Evolutionary conservation across 768 basidiomycete species (phyloP).

Genomic region (Hortiboletus campestris): DNA sequence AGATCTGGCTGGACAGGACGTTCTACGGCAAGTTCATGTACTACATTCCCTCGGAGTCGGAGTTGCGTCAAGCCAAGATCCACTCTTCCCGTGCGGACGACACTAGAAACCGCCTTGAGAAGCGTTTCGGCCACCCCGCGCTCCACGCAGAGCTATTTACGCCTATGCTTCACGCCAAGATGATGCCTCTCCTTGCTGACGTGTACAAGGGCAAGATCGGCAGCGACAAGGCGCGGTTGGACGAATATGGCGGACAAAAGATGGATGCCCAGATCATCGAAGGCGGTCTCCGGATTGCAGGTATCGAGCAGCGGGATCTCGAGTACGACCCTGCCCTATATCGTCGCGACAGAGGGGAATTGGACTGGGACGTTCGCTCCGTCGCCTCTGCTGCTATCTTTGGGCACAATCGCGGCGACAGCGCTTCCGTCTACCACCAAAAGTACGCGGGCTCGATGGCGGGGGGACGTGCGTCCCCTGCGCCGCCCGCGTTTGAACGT

Average conservation of each 20-base stretch:
- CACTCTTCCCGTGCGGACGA: slow-evolving; percentile 77
- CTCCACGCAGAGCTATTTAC: slow-evolving; percentile 84
- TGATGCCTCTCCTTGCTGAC: slow-evolving; percentile 74
- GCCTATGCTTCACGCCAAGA: slow-evolving; percentile 82
- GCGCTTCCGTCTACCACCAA: slow-evolving; percentile 39
- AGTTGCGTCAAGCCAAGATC: slow-evolving; percentile 70
- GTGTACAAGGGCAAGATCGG: slow-evolving; percentile 76
- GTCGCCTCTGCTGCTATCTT: slow-evolving; percentile 60
- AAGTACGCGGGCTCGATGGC: slow-evolving; percentile 38
- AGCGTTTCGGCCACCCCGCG: slow-evolving; percentile 94
- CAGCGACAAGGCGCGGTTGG: slow-evolving; percentile 59
- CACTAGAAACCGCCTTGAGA: slow-evolving; percentile 72
- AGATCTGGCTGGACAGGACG: slow-evolving; percentile 71
- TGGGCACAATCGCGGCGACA: slow-evolving; percentile 35
- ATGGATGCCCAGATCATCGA: slow-evolving; percentile 73
- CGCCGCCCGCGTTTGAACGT: slow-evolving; percentile 50
- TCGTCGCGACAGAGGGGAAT: slow-evolving; percentile 76
- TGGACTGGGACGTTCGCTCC: slow-evolving; percentile 85
- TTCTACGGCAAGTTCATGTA: slow-evolving; percentile 73
- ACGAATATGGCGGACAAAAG: slow-evolving; percentile 76
- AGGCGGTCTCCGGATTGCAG: slow-evolving; percentile 81
- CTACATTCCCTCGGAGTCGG: slow-evolving; percentile 80
- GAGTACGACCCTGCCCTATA: slow-evolving; percentile 83
- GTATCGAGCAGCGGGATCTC: slow-evolving; percentile 73
- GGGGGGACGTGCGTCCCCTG: slow-evolving; percentile 38